Evolutionary conservation across 2,329 filamentous ascomycete species (phyloP), one percentile per base, ranked within the genome.

Genomic region (Basipetospora chlamydospora): DNA sequence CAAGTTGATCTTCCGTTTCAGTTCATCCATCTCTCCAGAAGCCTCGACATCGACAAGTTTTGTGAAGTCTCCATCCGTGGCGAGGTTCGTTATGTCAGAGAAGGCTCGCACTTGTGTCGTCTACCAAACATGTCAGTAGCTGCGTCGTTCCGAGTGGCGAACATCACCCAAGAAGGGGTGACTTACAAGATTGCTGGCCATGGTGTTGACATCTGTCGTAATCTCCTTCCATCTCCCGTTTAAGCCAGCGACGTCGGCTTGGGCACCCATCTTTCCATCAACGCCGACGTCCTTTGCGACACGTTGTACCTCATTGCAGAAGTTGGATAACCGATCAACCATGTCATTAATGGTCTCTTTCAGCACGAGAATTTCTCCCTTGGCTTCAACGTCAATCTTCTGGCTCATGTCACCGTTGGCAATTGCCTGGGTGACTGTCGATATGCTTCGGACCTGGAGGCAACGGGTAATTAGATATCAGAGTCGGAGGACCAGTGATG

Each of bases 301-400:
- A 47, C 87, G 75, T 60, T 96, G 90, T 44, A 98, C 81, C 53
- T 94, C 87, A 47, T 92, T 86, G 39, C 87, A 94, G 72, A 95
- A 96, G 45, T 88, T 88, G 41, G 90, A 92, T 35, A 98, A 64
- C 43, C 88, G 77, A 54, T 87, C 87, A 45, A 96, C 88, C 88
- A 95, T 95, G 75, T 95, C 88, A 56, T 95, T 95, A 63, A 95
- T 94, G 29, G 88, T 96, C 52, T 92, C 85, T 55, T 95, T 95
- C 36, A 96, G 63, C 3, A 93, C 79, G 44, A 90, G 73, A 44
- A 96, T 94, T 58, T 96, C 88, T 59, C 88, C 88, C 57, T 88
- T 86, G 37, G 88, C 88, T 49, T 93, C 81, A 6, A 96, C 88
- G 45, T 93, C 82, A 49, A 96, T 94, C 61, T 90, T 90, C 57